Base-by-base conservation (phyloP, 1,284 basidiomycete genomes). In the Serendipita sp. region DNA sequence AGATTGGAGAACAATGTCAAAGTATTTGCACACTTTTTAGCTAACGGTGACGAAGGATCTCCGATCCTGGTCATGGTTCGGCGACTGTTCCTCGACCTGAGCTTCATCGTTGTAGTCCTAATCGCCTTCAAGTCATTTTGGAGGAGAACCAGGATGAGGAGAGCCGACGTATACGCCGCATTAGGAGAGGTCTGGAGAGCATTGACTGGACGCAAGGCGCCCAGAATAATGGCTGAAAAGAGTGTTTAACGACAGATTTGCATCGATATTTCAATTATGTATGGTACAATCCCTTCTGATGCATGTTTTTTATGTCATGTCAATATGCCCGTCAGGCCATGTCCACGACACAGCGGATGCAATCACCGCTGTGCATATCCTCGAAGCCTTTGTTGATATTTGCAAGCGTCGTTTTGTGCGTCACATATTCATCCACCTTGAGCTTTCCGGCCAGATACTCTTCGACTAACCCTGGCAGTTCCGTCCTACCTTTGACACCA, bases 401-500 rank as follows among this genome's bases (percentile, higher is more conserved):
- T 41, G 78, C 80, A 45, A 97, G 78, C 61, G 76, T 81, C 70
- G 84, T 80, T 68, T 82, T 74, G 74, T 95, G 91, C 58, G 92
- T 91, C 66, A 94, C 84, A 72, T 93, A 95, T 72, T 94, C 88
- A 71, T 95, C 91, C 60, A 95, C 84, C 78, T 85, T 88, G 69
- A 91, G 76, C 68, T 79, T 83, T 62, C 85, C 86, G 38, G 77
- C 72, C 65, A 91, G 77, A 71, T 91, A 91, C 67, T 89, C 88
- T 71, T 91, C 83, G 15, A 95, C 91, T 53, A 95, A 83, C 17
- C 88, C 89, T 47, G 92, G 92, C 53, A 95, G 78, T 75, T 98
- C 94, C 43, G 93, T 93, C 64, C 95, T 84, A 49, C 95, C 96
- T 78, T 98, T 99, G 68, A 99, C 94, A 66, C 96, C 96, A 67